phyloP scores from a whole-genome alignment of 2,329 filamentous ascomycete species.

The Epichloe uncinata region DNA sequence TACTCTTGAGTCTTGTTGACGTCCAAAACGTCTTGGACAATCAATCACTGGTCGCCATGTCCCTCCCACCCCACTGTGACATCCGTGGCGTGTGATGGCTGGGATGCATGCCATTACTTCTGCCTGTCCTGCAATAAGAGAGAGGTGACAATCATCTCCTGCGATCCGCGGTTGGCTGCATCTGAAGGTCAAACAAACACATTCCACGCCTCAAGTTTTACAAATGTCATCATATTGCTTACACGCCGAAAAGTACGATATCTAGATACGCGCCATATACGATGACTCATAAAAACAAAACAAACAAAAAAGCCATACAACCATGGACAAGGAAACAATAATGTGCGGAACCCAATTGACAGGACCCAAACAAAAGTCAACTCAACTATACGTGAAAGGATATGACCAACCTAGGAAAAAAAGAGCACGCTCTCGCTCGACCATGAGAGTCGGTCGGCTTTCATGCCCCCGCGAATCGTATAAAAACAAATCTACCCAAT shows the following conservation, averaged over 20 bases:
- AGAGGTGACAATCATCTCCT: neutral
- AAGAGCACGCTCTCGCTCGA: slow-evolving; percentile 1
- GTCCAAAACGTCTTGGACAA: too few relatives aligned
- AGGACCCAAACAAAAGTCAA: neutral
- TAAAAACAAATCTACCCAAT: slow-evolving; percentile 3
- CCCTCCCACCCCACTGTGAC: too few relatives aligned
- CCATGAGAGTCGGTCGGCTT: neutral
- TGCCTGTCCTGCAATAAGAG: too few relatives aligned
- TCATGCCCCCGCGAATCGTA: slow-evolving; percentile 1
- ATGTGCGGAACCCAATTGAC: neutral
- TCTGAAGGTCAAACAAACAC: neutral
- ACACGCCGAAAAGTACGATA: neutral
- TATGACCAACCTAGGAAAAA: neutral
- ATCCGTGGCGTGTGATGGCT: too few relatives aligned
- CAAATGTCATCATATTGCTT: neutral
- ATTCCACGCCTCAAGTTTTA: neutral
- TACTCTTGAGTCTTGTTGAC: too few relatives aligned
- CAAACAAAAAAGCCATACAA: too few relatives aligned
- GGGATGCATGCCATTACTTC: too few relatives aligned
- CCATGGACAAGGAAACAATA: neutral
- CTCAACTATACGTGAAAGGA: neutral
- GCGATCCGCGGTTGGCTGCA: neutral
- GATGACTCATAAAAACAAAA: neutral
- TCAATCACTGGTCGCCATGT: too few relatives aligned
- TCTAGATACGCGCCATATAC: neutral